phyloP scores from a whole-genome alignment of 768 basidiomycete genomes.

The Tulasnella sp. region DNA sequence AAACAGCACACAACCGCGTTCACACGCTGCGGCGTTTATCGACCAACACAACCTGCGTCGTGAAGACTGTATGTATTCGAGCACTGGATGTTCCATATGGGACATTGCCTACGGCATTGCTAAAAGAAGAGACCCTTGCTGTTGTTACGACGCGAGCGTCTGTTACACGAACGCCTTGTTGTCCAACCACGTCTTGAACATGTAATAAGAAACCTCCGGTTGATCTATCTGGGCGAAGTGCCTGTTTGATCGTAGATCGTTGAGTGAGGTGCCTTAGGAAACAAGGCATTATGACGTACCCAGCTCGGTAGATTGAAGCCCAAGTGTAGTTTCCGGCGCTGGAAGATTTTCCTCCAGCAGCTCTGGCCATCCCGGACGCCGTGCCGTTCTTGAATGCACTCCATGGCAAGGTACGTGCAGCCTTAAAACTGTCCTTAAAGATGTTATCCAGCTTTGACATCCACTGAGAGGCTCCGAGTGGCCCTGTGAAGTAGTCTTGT shows the following conservation, averaged over 20 bases:
- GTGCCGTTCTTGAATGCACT: constrained; percentile 38
- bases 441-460: constrained; percentile 47
- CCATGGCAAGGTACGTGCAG: constrained; percentile 35
- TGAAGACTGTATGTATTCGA: too few relatives aligned
- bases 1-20: too few relatives aligned
- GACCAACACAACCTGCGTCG: too few relatives aligned
- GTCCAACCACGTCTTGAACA: background rate
- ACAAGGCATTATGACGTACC: constrained; percentile 31
- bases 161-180: background rate
- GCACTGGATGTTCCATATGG: too few relatives aligned
- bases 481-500: constrained; percentile 30
- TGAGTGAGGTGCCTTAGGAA: background rate
- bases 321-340: constrained; percentile 71
- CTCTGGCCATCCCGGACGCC: constrained; percentile 54
- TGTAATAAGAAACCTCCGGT: background rate
- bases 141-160: too few relatives aligned
- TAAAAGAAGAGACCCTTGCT: too few relatives aligned
- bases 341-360: constrained; percentile 48
- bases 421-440: constrained; percentile 27
- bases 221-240: background rate
- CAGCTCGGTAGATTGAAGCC: constrained; percentile 64
- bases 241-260: background rate
- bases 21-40: too few relatives aligned
- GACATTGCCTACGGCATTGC: too few relatives aligned
- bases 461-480: constrained; percentile 61